Conservation (phyloP, 139 green algal species). For the Chlamydomonas sphaeroides region DNA sequence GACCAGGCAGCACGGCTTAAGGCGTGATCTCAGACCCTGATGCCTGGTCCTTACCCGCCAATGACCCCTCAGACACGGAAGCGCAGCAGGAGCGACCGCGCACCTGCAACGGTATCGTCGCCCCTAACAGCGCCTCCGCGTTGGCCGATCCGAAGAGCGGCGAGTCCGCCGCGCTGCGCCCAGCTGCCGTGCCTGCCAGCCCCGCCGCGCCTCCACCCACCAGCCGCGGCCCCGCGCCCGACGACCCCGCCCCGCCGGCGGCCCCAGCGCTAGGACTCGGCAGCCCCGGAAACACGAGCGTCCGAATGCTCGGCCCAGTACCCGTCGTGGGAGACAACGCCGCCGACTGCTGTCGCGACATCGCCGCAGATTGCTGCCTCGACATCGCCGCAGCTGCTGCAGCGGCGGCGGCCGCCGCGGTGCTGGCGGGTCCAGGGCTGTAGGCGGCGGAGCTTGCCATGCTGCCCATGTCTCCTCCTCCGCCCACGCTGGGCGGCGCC, state of each 20-base stretch:
- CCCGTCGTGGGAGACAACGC: neutral
- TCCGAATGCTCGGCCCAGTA: neutral
- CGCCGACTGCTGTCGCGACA: constrained; percentile 18
- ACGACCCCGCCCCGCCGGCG: no score
- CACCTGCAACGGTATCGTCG: constrained; percentile 17
- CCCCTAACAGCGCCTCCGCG: constrained; percentile 4
- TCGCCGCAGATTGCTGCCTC: no score
- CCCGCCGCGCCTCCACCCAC: neutral
- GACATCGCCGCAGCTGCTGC: neutral
- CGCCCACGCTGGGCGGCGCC: neutral
- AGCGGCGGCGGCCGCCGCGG: no score
- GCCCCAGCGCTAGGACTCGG: neutral
- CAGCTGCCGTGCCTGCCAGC: neutral
- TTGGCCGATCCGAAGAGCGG: constrained; percentile 28
- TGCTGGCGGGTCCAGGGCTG: neutral
- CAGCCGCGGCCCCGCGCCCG: no score
- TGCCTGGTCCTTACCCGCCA: no score
- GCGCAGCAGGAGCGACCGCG: no score
- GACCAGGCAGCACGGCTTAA: no score
- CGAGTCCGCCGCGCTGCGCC: neutral
- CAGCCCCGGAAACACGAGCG: neutral
- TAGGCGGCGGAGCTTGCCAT: neutral
- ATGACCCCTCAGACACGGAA: no score
- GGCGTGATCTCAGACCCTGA: no score
- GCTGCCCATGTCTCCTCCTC: neutral